Evolutionary conservation across 1,284 basidiomycete species (phyloP).

Genomic region (Vanrija sp.): DNA sequence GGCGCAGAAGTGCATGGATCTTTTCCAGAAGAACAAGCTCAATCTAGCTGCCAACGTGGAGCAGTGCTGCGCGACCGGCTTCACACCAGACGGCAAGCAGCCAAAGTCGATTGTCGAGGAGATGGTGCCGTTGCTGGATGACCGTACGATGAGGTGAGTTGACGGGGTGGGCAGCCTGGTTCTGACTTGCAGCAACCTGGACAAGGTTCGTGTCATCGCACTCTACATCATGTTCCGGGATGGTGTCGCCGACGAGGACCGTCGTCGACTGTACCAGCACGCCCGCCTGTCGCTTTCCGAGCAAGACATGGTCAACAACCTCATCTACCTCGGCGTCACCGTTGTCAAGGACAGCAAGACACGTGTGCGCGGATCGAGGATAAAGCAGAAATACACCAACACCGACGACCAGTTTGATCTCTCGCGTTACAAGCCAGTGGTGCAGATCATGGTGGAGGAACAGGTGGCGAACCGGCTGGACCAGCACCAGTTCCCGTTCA

Average conservation of each 20-base stretch:
- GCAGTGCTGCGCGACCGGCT: constrained; percentile 89
- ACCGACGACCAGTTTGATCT: constrained; percentile 89
- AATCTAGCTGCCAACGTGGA: constrained; percentile 85
- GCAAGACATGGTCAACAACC: constrained; percentile 89
- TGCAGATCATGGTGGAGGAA: constrained; percentile 84
- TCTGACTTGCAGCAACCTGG: too few species aligned
- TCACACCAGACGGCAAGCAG: constrained; percentile 80
- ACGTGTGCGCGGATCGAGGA: constrained; percentile 67
- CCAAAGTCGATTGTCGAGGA: constrained; percentile 94
- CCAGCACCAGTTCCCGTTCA: constrained; percentile 76
- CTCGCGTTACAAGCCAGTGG: constrained; percentile 83
- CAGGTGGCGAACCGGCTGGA: constrained; percentile 77
- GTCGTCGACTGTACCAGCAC: constrained; percentile 90
- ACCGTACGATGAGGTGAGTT: constrained; percentile 68
- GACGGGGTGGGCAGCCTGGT: constrained; percentile 54
- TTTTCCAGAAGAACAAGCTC: constrained; percentile 85
- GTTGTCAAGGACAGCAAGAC: constrained; percentile 61
- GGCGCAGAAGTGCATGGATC: constrained; percentile 94
- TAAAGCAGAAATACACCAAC: constrained; percentile 67
- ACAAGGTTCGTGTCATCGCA: constrained; percentile 95
- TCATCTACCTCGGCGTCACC: constrained; percentile 76
- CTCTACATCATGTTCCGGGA: constrained; percentile 94
- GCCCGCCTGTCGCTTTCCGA: constrained; percentile 84
- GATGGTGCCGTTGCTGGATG: constrained; percentile 94
- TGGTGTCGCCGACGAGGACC: constrained; percentile 96